Evolutionary conservation across 306 rosid genomes (phyloP).

Genomic region (Trifolium subterraneum): DNA sequence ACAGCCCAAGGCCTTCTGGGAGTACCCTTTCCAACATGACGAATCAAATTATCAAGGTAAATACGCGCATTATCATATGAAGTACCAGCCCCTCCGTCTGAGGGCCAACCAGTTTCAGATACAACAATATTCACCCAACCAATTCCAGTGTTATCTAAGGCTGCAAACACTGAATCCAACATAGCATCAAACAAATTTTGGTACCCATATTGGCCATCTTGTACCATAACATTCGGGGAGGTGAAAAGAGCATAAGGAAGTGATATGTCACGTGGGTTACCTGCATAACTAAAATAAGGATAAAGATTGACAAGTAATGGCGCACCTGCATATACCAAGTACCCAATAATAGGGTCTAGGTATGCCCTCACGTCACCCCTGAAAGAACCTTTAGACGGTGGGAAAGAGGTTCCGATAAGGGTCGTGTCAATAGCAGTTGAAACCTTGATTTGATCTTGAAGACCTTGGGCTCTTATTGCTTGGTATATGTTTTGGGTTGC

Average conservation of each 20-base stretch:
- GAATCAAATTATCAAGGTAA: slow-evolving; percentile 57
- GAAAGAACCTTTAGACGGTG: slow-evolving; percentile 66
- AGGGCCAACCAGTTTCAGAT: slow-evolving; percentile 79
- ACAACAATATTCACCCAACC: slow-evolving; percentile 64
- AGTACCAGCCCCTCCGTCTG: slow-evolving; percentile 56
- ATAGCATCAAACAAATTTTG: slow-evolving; percentile 71
- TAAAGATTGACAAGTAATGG: slow-evolving; percentile 68
- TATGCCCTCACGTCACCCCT: slow-evolving; percentile 61
- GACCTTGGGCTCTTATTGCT: slow-evolving; percentile 51
- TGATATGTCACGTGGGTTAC: slow-evolving; percentile 57
- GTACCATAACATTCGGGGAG: slow-evolving; percentile 50
- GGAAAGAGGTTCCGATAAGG: slow-evolving; percentile 61
- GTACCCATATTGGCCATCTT: slow-evolving; percentile 56
- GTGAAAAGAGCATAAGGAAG: slow-evolving; percentile 63
- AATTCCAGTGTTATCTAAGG: slow-evolving; percentile 57
- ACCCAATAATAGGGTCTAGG: slow-evolving; percentile 64
- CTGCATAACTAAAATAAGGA: slow-evolving; percentile 59
- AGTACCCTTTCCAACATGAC: slow-evolving; percentile 60
- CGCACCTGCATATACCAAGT: slow-evolving; percentile 54
- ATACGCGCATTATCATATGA: slow-evolving; percentile 54
- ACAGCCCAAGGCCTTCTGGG: slow-evolving; percentile 59
- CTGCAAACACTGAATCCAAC: slow-evolving; percentile 60
- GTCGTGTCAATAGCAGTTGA: slow-evolving; percentile 68
- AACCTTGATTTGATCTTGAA: slow-evolving; percentile 62
- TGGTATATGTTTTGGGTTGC: slow-evolving; percentile 57